Conservation (phyloP, 805 yeast species). For the Pichia pseudocactophila region DNA sequence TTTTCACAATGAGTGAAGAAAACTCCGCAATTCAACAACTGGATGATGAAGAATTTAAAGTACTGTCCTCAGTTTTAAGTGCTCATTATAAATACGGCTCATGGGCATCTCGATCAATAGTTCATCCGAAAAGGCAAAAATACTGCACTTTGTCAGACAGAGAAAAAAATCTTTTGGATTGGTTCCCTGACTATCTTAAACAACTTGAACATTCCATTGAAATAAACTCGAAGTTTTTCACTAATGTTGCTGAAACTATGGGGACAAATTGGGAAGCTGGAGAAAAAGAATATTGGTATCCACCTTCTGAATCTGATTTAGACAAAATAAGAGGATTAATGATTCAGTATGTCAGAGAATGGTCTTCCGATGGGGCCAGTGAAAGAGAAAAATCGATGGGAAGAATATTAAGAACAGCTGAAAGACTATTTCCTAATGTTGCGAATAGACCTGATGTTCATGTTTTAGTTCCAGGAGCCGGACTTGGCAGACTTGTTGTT, state of each 20-base stretch:
- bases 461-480: conserved; percentile 56
- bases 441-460: conserved; percentile 30
- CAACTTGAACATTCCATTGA: conserved; percentile 35
- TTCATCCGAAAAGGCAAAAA: conserved; percentile 28
- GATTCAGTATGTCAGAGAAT: conserved; percentile 51
- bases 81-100: conserved; percentile 28
- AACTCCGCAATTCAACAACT: not conserved
- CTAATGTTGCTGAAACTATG: conserved; percentile 33
- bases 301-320: conserved; percentile 34
- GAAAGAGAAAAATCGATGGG: conserved; percentile 38
- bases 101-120: conserved; percentile 26
- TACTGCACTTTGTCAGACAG: conserved; percentile 29
- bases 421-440: conserved; percentile 30
- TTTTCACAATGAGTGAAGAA: not conserved
- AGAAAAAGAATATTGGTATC: conserved; percentile 33
- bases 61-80: conserved; percentile 24
- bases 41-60: conserved; percentile 20
- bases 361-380: conserved; percentile 43
- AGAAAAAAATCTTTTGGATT: conserved; percentile 38
- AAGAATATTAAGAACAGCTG: conserved; percentile 30
- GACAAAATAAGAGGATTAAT: conserved; percentile 51
- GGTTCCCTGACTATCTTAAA: conserved; percentile 38
- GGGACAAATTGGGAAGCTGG: conserved; percentile 44
- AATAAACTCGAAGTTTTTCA: conserved; percentile 37
- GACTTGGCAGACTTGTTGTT: conserved; percentile 49